phyloP scores from a whole-genome alignment of 2,329 filamentous ascomycete species.

The Beauveria medogensis region DNA sequence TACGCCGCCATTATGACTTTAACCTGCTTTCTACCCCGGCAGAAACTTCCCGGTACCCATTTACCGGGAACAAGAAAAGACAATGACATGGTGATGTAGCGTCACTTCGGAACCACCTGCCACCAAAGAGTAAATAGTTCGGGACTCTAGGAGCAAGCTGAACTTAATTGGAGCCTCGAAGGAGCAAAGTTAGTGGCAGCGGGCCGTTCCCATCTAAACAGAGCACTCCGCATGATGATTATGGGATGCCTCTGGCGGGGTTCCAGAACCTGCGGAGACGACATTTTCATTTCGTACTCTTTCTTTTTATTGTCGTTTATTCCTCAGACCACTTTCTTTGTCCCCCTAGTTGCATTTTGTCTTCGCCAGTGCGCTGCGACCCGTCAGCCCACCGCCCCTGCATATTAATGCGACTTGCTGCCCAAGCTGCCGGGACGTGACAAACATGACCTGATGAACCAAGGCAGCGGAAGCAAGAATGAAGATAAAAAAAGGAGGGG shows the following conservation, averaged over 20 bases:
- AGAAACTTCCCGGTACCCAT: background rate
- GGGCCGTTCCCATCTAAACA: background rate
- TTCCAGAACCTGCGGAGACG: background rate
- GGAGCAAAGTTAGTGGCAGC: background rate
- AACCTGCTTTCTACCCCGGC: background rate
- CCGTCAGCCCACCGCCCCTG: background rate
- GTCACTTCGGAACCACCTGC: background rate
- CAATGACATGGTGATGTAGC: background rate
- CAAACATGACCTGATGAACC: background rate
- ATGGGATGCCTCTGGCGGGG: background rate
- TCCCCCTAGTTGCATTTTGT: background rate
- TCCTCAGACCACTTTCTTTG: background rate
- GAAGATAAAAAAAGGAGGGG: background rate
- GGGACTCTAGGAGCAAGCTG: background rate
- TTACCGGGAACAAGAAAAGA: background rate
- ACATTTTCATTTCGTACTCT: too few species aligned
- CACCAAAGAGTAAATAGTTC: background rate
- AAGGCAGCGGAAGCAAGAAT: background rate
- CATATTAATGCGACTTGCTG: background rate
- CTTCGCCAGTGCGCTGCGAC: background rate
- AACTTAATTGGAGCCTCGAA: background rate
- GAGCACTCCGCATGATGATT: background rate
- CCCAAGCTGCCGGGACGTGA: conserved; percentile 8
- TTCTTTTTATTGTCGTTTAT: too few species aligned
- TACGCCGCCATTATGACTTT: background rate